Base-by-base conservation (phyloP, 495 filamentous ascomycete genomes). In the Penicillium pancosmium region DNA sequence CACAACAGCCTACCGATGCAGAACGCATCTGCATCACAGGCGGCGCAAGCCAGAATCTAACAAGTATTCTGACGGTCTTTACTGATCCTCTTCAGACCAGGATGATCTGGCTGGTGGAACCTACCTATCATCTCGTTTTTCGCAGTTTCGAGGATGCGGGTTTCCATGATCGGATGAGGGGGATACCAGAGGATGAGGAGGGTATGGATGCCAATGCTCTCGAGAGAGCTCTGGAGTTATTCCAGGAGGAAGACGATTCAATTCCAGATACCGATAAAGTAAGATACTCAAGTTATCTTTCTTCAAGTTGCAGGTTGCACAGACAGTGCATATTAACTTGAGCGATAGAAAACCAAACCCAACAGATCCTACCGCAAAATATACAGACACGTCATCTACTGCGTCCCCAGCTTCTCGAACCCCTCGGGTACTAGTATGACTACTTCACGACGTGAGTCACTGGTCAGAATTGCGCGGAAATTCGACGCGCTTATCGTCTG, bases 351-450 rank as follows among this genome's bases (percentile, higher is more conserved):
- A 38, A 38, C 36, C 31, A 78, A 79, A 57, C 64, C 69, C 0
- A 25, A 52, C 1, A 60, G 67, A 7, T 57, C 72, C 13, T 78
- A 78, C 61, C 69, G 74, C 33, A 89, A 86, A 61, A 74, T 85
- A 47, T 93, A 91, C 67, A 76, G 76, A 5, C 88, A 91, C 66
- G 68, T 92, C 54, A 83, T 93, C 56, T 93, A 93, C 67, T 80
- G 78, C 43, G 87, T 91, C 1, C 86, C 89, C 0, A 89, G 82
- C 0, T 89, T 86, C 66, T 78, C 65, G 38, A 92, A 92, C 65
- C 89, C 89, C 0, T 86, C 84, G 0, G 85, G 82, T 1, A 83
- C 78, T 35, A 90, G 84, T 0, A 85, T 86, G 80, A 72, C 82
- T 1, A 65, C 84, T 5, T 55, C 68, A 8, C 76, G 82, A 7